A percentile compares a stretch with the other conserved stretches of the same genome.
phyloP scores from a whole-genome alignment of 495 filamentous ascomycete genomes.

The Lasiosphaeria hispida region DNA sequence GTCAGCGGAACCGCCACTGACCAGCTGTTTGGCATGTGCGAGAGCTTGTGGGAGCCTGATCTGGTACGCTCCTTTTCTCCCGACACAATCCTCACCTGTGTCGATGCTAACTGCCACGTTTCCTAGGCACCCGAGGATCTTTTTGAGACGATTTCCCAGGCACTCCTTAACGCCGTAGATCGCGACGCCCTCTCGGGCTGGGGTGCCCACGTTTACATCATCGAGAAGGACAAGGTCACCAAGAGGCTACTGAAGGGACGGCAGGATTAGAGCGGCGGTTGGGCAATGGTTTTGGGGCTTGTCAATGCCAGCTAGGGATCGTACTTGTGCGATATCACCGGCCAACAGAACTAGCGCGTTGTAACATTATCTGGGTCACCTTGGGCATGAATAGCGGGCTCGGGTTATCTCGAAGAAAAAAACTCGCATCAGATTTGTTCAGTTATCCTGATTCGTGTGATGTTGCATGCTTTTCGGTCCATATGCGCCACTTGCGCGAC shows the following conservation, averaged over 20 bases:
- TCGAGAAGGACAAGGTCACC: conserved; percentile 99
- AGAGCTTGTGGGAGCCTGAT: conserved; percentile 97
- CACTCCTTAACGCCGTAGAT: conserved; percentile 94
- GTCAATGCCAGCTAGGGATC: too few species aligned
- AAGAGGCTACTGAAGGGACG: conserved; percentile 94
- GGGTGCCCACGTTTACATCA: conserved; percentile 98
- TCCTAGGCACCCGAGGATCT: conserved; percentile 81
- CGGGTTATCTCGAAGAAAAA: background rate
- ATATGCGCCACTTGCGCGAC: conserved; percentile 1
- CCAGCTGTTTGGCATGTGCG: conserved; percentile 97
- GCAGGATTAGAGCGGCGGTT: conserved; percentile 47
- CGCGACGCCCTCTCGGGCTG: conserved; percentile 94
- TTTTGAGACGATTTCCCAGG: conserved; percentile 97
- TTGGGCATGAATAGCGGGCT: background rate
- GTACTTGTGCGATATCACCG: background rate
- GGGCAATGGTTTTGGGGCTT: background rate
- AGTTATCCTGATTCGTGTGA: conserved; percentile 8
- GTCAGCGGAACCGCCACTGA: conserved; percentile 94
- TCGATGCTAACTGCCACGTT: background rate
- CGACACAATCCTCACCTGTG: background rate
- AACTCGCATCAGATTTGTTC: background rate
- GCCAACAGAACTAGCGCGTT: background rate
- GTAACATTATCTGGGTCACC: conserved; percentile 1
- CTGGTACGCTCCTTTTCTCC: conserved; percentile 58
- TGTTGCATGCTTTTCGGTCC: conserved; percentile 1